Conservation (phyloP, 495 filamentous ascomycete genomes). For the Aspergillus baeticus region DNA sequence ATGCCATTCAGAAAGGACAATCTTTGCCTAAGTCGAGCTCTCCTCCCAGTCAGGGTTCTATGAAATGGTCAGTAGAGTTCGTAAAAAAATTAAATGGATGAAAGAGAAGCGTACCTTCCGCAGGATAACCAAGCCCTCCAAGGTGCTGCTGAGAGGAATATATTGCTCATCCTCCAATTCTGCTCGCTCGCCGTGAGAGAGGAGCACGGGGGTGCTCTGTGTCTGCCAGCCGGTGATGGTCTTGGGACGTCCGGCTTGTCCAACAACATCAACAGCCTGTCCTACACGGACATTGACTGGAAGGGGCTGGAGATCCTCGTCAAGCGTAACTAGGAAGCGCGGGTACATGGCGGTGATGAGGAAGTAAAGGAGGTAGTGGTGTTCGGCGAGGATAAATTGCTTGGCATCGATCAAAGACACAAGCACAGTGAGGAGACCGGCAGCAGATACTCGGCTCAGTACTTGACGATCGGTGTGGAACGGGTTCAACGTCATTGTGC, state of each 20-base stretch:
- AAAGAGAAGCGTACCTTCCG: slow-evolving; percentile 71
- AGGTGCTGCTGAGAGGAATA: slow-evolving; percentile 79
- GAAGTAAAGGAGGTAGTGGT: slow-evolving; percentile 97
- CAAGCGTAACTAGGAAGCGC: slow-evolving; percentile 90
- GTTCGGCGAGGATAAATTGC: slow-evolving; percentile 83
- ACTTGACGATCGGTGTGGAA: slow-evolving; percentile 99
- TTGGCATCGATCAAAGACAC: slow-evolving; percentile 93
- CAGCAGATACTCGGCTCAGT: slow-evolving; percentile 85
- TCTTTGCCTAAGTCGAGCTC: slow-evolving; percentile 34
- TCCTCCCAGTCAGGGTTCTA: slow-evolving; percentile 57
- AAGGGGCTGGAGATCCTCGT: slow-evolving; percentile 90
- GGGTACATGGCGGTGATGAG: slow-evolving; percentile 97
- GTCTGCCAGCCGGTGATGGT: slow-evolving; percentile 99
- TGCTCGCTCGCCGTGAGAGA: slow-evolving; percentile 90
- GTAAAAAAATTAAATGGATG: background rate
- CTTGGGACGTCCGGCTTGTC: slow-evolving; percentile 94
- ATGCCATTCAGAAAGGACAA: slow-evolving; percentile 20
- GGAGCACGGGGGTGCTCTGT: slow-evolving; percentile 92
- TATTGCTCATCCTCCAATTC: slow-evolving; percentile 99
- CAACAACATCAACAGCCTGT: slow-evolving; percentile 97
- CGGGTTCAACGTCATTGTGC: slow-evolving; percentile 89
- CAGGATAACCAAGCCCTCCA: slow-evolving; percentile 95
- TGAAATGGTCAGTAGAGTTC: slow-evolving; percentile 25
- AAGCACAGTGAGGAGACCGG: slow-evolving; percentile 85
- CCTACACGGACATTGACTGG: slow-evolving; percentile 96